Evolutionary conservation across 257 asterid species (phyloP).

Genomic region (Fraxinus anomala): DNA sequence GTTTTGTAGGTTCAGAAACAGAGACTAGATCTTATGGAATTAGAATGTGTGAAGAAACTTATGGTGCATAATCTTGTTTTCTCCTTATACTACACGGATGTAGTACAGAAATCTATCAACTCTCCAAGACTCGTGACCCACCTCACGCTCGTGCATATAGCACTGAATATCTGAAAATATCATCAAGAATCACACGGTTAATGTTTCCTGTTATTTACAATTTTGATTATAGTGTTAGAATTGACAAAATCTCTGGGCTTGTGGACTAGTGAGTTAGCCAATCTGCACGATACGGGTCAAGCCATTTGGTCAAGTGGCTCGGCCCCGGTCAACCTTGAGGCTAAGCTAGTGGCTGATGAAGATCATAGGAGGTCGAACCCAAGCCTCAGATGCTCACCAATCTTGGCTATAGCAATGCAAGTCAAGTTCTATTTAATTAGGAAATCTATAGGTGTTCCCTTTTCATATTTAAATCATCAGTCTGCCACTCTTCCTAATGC

Average conservation of each 20-base stretch:
- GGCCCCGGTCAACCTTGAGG: constrained; percentile 6
- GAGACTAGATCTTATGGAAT: too few relatives aligned
- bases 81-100: too few relatives aligned
- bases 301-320: constrained; percentile 8
- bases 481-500: too few relatives aligned
- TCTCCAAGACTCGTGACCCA: too few relatives aligned
- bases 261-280: constrained; percentile 37
- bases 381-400: neutral
- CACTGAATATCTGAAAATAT: constrained; percentile 4
- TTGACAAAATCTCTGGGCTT: constrained; percentile 31
- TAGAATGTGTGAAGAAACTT: too few relatives aligned
- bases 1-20: too few relatives aligned
- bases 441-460: too few relatives aligned
- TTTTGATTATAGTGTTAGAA: neutral
- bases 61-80: too few relatives aligned
- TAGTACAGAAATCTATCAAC: too few relatives aligned
- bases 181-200: neutral
- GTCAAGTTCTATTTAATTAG: neutral
- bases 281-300: neutral
- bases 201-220: neutral
- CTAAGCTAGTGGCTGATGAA: neutral
- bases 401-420: constrained; percentile 17
- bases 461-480: too few relatives aligned
- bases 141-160: neutral
- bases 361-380: constrained; percentile 6